Conservation (phyloP, 768 basidiomycete genomes). For the Tubosaeta sp. region DNA sequence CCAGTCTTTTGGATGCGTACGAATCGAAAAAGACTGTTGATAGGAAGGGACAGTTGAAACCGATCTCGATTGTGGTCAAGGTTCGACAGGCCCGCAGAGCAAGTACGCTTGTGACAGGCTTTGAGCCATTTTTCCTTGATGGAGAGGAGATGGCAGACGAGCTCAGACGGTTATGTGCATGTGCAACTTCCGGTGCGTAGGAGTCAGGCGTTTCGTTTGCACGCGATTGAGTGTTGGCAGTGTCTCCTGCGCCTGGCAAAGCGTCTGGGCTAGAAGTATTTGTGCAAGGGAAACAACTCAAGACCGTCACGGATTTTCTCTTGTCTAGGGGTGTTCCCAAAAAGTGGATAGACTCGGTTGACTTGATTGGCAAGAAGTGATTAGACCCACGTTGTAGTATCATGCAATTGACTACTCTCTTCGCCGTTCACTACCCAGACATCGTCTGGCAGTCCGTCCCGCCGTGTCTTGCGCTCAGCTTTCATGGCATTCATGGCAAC, state of each 20-base stretch:
- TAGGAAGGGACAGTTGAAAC: slow-evolving; percentile 75
- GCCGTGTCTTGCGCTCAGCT: slow-evolving; percentile 45
- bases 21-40: background rate
- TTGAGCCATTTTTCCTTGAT: slow-evolving; percentile 70
- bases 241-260: slow-evolving; percentile 58
- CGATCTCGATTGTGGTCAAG: slow-evolving; percentile 68
- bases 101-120: slow-evolving; percentile 71
- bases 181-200: slow-evolving; percentile 66
- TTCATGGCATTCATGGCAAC: slow-evolving; percentile 54
- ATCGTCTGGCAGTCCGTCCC: slow-evolving; percentile 15
- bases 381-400: background rate
- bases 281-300: slow-evolving; percentile 81
- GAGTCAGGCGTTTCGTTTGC: background rate
- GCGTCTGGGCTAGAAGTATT: slow-evolving; percentile 61
- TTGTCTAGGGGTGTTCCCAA: slow-evolving; percentile 71
- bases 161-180: slow-evolving; percentile 70
- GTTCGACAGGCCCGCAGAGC: slow-evolving; percentile 75
- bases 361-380: slow-evolving; percentile 45
- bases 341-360: slow-evolving; percentile 66
- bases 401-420: slow-evolving; percentile 12
- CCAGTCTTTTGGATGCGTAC: slow-evolving; percentile 1
- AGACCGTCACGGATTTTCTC: slow-evolving; percentile 63
- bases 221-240: slow-evolving; percentile 31
- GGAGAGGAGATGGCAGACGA: slow-evolving; percentile 77
- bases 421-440: slow-evolving; percentile 21